Conservation (phyloP, 2,329 filamentous ascomycete species). For the Hypoxylon sp. region DNA sequence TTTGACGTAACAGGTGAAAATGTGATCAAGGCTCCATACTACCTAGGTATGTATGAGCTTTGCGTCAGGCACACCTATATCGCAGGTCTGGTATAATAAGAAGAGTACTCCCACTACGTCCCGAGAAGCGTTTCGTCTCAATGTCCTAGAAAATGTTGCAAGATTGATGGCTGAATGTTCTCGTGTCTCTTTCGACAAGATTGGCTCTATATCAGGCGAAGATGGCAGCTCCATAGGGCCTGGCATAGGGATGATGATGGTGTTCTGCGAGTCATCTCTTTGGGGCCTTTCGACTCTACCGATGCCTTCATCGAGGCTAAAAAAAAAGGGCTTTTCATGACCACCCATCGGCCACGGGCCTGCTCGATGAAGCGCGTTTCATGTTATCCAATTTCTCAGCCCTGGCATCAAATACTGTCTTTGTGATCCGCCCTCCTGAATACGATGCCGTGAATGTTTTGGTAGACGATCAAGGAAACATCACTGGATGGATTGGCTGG, state of each 20-base stretch:
- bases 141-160: conserved; percentile 6
- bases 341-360: not conserved
- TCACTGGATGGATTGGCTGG: conserved; percentile 25
- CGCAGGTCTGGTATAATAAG: conserved; percentile 1
- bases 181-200: conserved; percentile 15
- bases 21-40: conserved; percentile 17
- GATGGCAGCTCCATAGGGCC: not conserved
- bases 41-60: conserved; percentile 34
- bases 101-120: not conserved
- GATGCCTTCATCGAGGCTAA: not conserved
- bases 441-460: conserved; percentile 21
- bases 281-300: conserved; percentile 19
- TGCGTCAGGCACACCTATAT: conserved; percentile 8
- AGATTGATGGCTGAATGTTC: conserved; percentile 17
- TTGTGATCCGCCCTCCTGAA: conserved; percentile 24
- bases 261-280: not conserved
- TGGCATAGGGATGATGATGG: not conserved
- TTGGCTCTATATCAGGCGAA: conserved; percentile 15
- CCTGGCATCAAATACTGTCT: not conserved
- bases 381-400: not conserved
- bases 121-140: conserved; percentile 6
- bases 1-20: conserved; percentile 19
- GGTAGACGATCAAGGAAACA: conserved; percentile 26
- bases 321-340: not conserved
- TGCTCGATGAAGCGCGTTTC: not conserved